Conservation (phyloP, 169 alveolate genomes). For the Plasmodium vivax region DNA sequence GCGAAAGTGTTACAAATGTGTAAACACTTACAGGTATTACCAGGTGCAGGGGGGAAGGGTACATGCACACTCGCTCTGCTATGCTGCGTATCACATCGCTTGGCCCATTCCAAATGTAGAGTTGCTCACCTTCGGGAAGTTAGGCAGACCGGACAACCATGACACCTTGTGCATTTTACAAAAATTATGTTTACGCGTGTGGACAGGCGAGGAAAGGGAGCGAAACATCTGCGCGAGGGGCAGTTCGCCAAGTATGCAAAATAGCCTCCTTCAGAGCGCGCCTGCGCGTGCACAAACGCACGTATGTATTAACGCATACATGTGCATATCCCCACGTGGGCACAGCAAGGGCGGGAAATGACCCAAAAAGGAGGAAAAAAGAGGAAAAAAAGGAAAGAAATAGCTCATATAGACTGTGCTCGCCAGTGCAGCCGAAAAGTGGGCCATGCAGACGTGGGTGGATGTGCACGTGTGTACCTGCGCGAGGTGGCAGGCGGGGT, state of each 20-base stretch:
- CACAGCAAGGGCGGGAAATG: not conserved
- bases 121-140: not conserved
- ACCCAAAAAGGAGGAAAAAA: not conserved
- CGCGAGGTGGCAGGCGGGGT: not conserved
- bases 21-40: not conserved
- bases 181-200: not conserved
- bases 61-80: not conserved
- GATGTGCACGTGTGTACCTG: not conserved
- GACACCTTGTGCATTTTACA: not conserved
- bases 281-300: not conserved
- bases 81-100: not conserved
- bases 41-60: not conserved
- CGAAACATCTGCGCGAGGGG: not conserved
- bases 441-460: not conserved
- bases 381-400: conserved; percentile 13
- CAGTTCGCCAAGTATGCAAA: not conserved
- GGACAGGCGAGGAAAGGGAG: not conserved
- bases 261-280: not conserved
- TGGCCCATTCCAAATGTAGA: not conserved
- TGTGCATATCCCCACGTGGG: not conserved
- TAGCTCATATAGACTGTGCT: conserved; percentile 45
- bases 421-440: conserved; percentile 33
- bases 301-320: not conserved
- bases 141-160: not conserved
- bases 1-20: not conserved